Evolutionary conservation across 306 rosid species (phyloP), one percentile per base, ranked within the genome.

Genomic region (Arachis hypogaea): DNA sequence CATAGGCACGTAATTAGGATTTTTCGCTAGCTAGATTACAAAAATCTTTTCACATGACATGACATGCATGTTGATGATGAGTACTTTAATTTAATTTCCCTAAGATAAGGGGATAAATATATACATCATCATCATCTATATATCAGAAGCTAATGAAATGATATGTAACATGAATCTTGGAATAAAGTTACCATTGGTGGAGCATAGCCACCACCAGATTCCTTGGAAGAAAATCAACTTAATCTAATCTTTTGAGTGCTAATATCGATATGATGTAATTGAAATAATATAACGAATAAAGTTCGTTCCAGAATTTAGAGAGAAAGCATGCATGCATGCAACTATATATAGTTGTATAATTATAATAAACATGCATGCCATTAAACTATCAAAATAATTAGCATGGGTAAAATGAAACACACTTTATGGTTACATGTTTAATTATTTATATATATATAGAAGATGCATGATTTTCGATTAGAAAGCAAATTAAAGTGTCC

Each of bases 301-400:
- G 73, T 75, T 74, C 16, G 42, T 49, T 63, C 6, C 5, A 28
- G 45, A 77, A 69, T 18, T 51, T 6, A 11, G 18, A 46, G 47
- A 16, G 22, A 55, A 33, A 33, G 38, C 38, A 33, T 33, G 38
- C 38, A 33, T 33, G 71, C 29, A 28, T 30, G 66, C 29, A 69
- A 42, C 18, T 33, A 33, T 67, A 4, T 33, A 33, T 33, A 33
- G 4, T 33, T 33, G 4, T 33, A 33, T 33, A 33, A 33, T 33
- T 2, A 33, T 33, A 33, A 33, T 11, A 18, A 22, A 47, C 50
- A 62, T 77, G 76, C 29, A 7, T 68, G 56, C 68, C 72, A 65
- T 44, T 63, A 36, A 50, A 71, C 10, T 2, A 63, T 43, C 78
- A 81, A 36, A 73, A 66, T 66, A 22, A 77, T 72, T 72, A 38